Evolutionary conservation across 164 flowering plant genomes (phyloP).

Genomic region (Vitis rupestris): DNA sequence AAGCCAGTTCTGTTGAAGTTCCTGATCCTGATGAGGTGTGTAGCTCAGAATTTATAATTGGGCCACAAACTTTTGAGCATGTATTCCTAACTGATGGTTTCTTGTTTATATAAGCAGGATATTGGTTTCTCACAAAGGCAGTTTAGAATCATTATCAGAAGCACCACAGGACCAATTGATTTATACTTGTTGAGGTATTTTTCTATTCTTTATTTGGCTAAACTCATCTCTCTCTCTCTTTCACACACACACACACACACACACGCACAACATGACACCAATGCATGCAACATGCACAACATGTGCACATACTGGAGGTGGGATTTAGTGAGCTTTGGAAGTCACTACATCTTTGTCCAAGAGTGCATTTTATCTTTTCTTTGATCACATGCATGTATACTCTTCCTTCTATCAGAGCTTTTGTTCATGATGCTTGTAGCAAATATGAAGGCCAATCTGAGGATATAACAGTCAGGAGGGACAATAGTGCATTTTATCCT

Average conservation of each 20-base stretch:
- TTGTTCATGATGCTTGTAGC: slow-evolving; percentile 29
- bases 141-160: slow-evolving; percentile 57
- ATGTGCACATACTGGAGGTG: too few relatives aligned
- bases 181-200: slow-evolving; percentile 61
- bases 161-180: slow-evolving; percentile 64
- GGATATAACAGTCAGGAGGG: slow-evolving; percentile 18
- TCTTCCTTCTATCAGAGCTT: not conserved
- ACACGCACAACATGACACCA: too few relatives aligned
- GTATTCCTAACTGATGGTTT: slow-evolving; percentile 12
- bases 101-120: slow-evolving; percentile 37
- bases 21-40: slow-evolving; percentile 75
- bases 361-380: too few relatives aligned
- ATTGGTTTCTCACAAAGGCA: slow-evolving; percentile 37
- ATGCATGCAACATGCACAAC: too few relatives aligned
- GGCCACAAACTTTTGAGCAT: not conserved
- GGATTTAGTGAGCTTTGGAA: too few relatives aligned
- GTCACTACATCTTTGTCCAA: too few relatives aligned
- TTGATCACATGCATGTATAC: not conserved
- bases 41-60: slow-evolving; percentile 8
- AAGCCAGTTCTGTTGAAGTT: slow-evolving; percentile 67
- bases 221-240: not conserved
- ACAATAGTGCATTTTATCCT: too few relatives aligned
- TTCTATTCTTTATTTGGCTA: not conserved
- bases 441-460: slow-evolving; percentile 23
- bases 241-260: not conserved